These are phyloP conservation scores for Xylaria curta DNA, from an alignment of 495 filamentous ascomycete genomes.

Conservation along the genomic window DNA sequence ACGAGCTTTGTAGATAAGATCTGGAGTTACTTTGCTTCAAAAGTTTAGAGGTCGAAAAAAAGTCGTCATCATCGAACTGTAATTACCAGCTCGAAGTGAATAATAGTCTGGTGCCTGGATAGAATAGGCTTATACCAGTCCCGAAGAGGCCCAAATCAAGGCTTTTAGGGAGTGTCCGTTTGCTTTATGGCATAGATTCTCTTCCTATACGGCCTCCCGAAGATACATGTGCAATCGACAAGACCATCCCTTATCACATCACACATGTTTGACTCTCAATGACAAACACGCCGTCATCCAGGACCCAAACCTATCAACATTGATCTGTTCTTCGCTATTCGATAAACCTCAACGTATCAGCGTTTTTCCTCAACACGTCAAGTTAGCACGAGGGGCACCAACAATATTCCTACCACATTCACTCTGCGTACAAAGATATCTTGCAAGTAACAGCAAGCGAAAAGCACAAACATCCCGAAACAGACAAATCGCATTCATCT, in stretches of 20 bases:
- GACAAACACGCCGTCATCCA: neutral
- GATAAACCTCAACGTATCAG: neutral
- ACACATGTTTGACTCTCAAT: neutral
- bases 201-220: neutral
- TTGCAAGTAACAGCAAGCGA: neutral
- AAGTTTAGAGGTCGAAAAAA: neutral
- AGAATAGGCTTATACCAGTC: neutral
- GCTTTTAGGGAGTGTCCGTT: neutral
- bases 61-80: neutral
- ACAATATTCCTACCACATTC: neutral
- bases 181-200: neutral
- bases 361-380: neutral
- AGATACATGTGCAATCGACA: neutral
- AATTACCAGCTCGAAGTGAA: neutral
- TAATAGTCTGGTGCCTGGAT: neutral
- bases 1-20: neutral
- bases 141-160: neutral
- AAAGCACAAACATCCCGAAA: neutral
- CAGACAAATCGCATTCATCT: neutral
- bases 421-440: neutral
- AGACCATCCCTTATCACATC: neutral
- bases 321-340: neutral
- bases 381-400: neutral
- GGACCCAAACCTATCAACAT: neutral
- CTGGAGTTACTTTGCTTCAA: neutral